Evolutionary conservation across 192 early-diverging fungal genomes (phyloP).

Genomic region (Mortierella alpina): DNA sequence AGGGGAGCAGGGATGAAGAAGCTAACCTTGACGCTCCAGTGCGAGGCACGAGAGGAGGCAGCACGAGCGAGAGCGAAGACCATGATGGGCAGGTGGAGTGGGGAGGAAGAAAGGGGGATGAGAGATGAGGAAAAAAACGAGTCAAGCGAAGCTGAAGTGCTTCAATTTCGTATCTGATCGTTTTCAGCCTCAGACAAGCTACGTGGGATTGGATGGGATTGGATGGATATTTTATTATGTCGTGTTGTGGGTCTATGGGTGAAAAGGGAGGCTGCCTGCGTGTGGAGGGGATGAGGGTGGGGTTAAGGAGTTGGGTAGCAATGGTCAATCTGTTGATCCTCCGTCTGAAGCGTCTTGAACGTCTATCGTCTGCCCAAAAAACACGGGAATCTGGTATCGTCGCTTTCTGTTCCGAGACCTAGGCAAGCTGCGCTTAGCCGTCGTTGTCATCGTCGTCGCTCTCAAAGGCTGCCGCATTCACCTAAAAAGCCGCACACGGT

Average conservation of each 20-base stretch:
- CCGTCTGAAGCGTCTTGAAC: background rate
- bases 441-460: slow-evolving; percentile 40
- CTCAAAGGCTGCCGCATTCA: slow-evolving; percentile 23
- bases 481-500: slow-evolving; percentile 4
- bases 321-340: too few species aligned
- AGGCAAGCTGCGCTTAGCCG: background rate
- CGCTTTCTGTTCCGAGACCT: background rate
- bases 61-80: slow-evolving; percentile 49
- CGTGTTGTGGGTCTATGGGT: background rate
- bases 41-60: slow-evolving; percentile 37
- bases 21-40: slow-evolving; percentile 50
- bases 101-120: background rate
- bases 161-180: too few species aligned
- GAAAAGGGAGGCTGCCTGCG: background rate
- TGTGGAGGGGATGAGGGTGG: background rate
- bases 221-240: background rate
- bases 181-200: background rate
- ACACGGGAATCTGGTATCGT: background rate
- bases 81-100: slow-evolving; percentile 17
- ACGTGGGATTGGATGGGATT: background rate
- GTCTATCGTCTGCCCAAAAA: background rate
- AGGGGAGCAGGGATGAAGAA: background rate
- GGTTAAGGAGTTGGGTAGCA: too few species aligned
- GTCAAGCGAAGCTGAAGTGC: too few species aligned
- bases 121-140: background rate